These are phyloP conservation scores for Abortiporus biennis DNA, from an alignment of 1,284 basidiomycete genomes.

Conservation along the genomic window DNA sequence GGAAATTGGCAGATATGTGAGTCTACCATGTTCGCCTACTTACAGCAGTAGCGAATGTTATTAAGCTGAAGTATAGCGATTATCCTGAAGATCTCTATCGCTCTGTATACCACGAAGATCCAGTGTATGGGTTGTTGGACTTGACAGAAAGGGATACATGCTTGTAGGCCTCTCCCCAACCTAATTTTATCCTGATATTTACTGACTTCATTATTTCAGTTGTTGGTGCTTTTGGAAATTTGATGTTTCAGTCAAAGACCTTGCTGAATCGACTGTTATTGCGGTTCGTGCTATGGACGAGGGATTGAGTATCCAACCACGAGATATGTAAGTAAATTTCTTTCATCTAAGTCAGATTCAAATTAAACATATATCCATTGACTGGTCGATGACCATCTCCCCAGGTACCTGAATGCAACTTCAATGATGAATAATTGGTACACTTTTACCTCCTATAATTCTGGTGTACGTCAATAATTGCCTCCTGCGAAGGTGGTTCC, in stretches of 20 bases:
- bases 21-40: slow-evolving; percentile 1
- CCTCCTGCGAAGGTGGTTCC: slow-evolving; percentile 52
- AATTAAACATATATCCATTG: not conserved
- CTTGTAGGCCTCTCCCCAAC: slow-evolving; percentile 27
- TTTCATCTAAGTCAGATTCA: not conserved
- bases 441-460: slow-evolving; percentile 5
- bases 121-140: slow-evolving; percentile 34
- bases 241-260: slow-evolving; percentile 28
- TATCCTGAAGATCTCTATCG: slow-evolving; percentile 55
- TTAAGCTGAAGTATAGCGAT: slow-evolving; percentile 19
- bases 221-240: slow-evolving; percentile 67
- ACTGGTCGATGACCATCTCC: not conserved
- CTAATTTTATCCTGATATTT: not conserved
- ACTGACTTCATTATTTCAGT: slow-evolving; percentile 17
- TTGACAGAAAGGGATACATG: slow-evolving; percentile 47
- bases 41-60: not conserved
- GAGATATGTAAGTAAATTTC: slow-evolving; percentile 17
- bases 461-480: too few relatives aligned
- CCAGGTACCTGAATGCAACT: slow-evolving; percentile 17
- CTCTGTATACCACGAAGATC: slow-evolving; percentile 21
- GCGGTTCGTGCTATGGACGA: slow-evolving; percentile 56
- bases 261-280: slow-evolving; percentile 35
- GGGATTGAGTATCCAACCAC: slow-evolving; percentile 16
- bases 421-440: slow-evolving; percentile 56
- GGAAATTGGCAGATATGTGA: slow-evolving; percentile 44